phyloP scores from a whole-genome alignment of 805 yeast species.

The Candida sphagnicola region DNA sequence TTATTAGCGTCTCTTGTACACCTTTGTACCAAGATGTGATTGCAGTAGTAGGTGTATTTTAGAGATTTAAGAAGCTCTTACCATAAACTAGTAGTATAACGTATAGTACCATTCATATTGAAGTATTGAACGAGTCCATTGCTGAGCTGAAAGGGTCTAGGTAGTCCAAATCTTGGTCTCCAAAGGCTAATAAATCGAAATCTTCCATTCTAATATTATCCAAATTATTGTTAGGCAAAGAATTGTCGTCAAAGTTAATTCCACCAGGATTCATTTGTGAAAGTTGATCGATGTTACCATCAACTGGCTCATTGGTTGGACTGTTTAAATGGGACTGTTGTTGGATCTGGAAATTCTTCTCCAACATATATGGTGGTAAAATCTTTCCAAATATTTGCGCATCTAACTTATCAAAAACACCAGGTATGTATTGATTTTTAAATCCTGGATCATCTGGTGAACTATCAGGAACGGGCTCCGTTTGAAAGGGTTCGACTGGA shows the following conservation, averaged over 20 bases:
- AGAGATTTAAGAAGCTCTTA: too few relatives aligned
- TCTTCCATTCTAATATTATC: conserved; percentile 15
- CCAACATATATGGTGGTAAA: conserved; percentile 79
- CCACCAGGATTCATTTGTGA: background rate
- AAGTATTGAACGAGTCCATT: conserved; percentile 3
- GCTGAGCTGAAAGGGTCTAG: conserved; percentile 21
- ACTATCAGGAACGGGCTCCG: too few relatives aligned
- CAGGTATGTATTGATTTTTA: conserved; percentile 56
- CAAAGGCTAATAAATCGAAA: conserved; percentile 15
- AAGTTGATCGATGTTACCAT: background rate
- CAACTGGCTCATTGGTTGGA: background rate
- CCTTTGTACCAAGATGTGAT: too few relatives aligned
- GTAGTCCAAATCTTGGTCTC: conserved; percentile 18
- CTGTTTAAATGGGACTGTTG: conserved; percentile 4
- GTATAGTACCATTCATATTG: too few relatives aligned
- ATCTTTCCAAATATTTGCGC: conserved; percentile 81
- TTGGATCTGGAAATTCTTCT: conserved; percentile 14
- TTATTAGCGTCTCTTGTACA: too few relatives aligned
- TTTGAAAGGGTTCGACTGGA: background rate
- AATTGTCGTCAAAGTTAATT: background rate
- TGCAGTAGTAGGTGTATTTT: too few relatives aligned
- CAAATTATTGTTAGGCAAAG: background rate
- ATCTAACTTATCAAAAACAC: conserved; percentile 81
- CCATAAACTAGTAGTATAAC: too few relatives aligned
- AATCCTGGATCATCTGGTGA: conserved; percentile 6